Evolutionary conservation across 176 grass and related monocot species (phyloP), one percentile per base, ranked within the genome.

Genomic region (Rhipidocladum racemiflorum): DNA sequence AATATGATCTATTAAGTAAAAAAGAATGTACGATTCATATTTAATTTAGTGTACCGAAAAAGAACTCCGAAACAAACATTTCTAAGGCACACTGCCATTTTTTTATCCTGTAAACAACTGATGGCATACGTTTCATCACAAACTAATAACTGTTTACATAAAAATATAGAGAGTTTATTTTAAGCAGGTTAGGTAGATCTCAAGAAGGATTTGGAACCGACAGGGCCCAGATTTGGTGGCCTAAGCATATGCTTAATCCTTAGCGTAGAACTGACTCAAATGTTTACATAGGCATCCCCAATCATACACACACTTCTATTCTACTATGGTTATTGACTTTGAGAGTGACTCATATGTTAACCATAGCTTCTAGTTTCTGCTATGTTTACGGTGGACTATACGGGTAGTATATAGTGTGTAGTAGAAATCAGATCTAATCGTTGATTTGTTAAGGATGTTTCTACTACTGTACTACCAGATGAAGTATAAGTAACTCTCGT

Each of bases 191-290:
- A 68, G 78, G 73, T 86, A 34, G 78, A 83, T 90, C 83, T 78
- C 88, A 29, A 90, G 72, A 40, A 86, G 28, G 59, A 86, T 86
- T 78, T 32, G 66, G 66, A 60, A 24, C 38, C 78, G 73, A 6
- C 88, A 86, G 83, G 88, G 36, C 72, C 79, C 78, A 51, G 78
- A 86, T 90, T 86, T 83, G 83, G 83, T 86, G 83, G 66, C 49
- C 65, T 78, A 67, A 34, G 50, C 7, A 20, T 50, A 18, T 27
- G 49, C 38, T n/a, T 20, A 34, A 9, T 85, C 66, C 0, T 65
- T 78, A 24, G 72, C 78, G 82, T 82, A 66, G 17, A 83, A 32
- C 60, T 17, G 72, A 86, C 72, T 82, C 72, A 32, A 69, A 27
- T 44, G 28, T 49, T 55, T 3, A 53, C 13, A 21, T 10, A n/a